Conservation (phyloP, 176 grass and related monocot species). For the Leersia perrieri region DNA sequence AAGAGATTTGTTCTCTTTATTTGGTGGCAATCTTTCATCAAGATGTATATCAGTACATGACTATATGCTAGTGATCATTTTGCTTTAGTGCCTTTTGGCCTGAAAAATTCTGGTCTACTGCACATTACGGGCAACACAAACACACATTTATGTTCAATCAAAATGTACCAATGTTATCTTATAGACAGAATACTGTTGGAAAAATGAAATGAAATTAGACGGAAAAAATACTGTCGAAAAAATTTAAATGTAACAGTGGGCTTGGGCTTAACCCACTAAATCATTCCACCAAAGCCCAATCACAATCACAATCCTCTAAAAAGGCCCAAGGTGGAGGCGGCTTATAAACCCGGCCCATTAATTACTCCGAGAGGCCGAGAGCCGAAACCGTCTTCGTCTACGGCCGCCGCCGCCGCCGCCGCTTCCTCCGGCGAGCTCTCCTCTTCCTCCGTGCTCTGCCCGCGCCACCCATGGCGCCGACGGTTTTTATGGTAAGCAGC, state of each 20-base stretch:
- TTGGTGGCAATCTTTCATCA: neutral
- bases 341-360: too few species aligned
- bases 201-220: neutral
- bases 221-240: too few species aligned
- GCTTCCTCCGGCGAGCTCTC: neutral
- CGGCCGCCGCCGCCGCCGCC: neutral
- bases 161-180: neutral
- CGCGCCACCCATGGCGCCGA: conserved; percentile 76
- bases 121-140: neutral
- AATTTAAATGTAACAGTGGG: too few species aligned
- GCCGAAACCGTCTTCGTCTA: neutral
- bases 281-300: too few species aligned
- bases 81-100: neutral
- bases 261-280: too few species aligned
- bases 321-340: too few species aligned
- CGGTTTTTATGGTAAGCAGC: conserved; percentile 72
- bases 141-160: neutral
- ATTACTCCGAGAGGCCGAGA: too few species aligned
- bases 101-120: neutral
- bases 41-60: neutral
- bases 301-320: too few species aligned
- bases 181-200: neutral
- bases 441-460: neutral
- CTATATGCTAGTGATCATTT: neutral
- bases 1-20: conserved; percentile 13